Base-by-base conservation (phyloP, 441 rosid genomes). In the Adansonia rubrostipa region DNA sequence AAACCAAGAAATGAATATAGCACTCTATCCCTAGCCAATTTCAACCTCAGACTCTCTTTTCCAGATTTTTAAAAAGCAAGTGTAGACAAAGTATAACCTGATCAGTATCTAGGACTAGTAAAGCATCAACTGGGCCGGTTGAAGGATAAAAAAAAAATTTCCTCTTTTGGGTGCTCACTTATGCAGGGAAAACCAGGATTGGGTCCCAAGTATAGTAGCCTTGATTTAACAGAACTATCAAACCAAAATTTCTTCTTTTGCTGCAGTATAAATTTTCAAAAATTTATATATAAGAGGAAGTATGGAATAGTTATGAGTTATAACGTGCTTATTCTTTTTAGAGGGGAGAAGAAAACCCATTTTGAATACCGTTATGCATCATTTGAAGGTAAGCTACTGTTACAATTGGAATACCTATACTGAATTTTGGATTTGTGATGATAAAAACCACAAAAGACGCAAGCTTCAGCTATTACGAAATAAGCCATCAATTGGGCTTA, bases 221-320 rank as follows among this genome's bases (percentile, higher is more conserved):
- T 89, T 74, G 97, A 93, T 81, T 78, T 88, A 51, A 82, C 20
- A 48, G 97, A 96, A 87, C 89, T 85, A 69, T 88, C 89, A 78
- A 84, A 89, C 98, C 96, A 93, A 74, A 92, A 89, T 79, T 86
- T 91, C 85, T 93, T 94, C 81, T 96, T 85, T 82, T 85, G 88
- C 99, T 91, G 90, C 86, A 86, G 50, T 53, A 79, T 48, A 65
- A 15, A 36, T 17, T 4, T 63, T 22, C 8, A 61, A 2, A 24
- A 3, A 64, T 6, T 15, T 33, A n/a, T 14, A 33, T 36, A 36
- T 36, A 36, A 15, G 7, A n/a, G 19, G 20, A 8, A 40, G 22
- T 65, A n/a, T 36, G 48, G 48, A 36, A 64, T 14, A n/a, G 48
- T 65, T 7, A 8, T 17, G n/a, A 65, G 70, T 11, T 24, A 62